Evolutionary conservation across 2,329 filamentous ascomycete species (phyloP), one percentile per base, ranked within the genome.

Genomic region (Pyrenochaeta sp.): DNA sequence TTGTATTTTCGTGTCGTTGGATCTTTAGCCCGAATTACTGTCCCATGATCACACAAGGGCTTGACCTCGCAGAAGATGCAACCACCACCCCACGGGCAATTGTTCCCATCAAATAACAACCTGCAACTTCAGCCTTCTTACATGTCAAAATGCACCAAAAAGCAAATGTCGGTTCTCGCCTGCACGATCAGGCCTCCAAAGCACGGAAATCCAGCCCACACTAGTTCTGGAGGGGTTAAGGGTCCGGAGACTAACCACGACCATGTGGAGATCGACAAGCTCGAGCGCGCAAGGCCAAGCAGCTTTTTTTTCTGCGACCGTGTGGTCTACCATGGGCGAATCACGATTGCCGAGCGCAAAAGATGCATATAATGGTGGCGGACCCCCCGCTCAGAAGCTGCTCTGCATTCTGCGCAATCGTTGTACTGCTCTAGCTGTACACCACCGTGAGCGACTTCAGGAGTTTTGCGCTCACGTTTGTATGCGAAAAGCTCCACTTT

Each of bases 401-500:
- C 23, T 27, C 23, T 27, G 23, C 9, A 27, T 27, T 27, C 23
- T 27, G 4, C 23, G 23, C 23, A 27, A 27, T 27, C 36, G 41
- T 51, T 50, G 35, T 29, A 33, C 39, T 30, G 15, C 10, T 9
- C 23, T 27, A 9, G 9, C 40, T 53, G 41, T 54, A 58, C 35
- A 41, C 33, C 39, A 54, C 62, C 67, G 72, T 73, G 72, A 69
- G 74, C 74, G 74, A 76, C 74, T 76, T 76, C 58, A 61, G 73
- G 74, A 75, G 74, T 75, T 76, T 76, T 76, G 74, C 74, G 74
- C 70, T 74, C 71, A 64, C 69, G 66, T 62, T 21, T 64, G 51
- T 53, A 39, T 54, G 41, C 58, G 64, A 67, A 76, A 76, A 75
- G 66, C 72, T 75, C 73, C 73, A 60, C 49, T 46, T 37, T 15